Evolutionary conservation across 306 rosid species (phyloP).

Genomic region (Cucurbita maxima): DNA sequence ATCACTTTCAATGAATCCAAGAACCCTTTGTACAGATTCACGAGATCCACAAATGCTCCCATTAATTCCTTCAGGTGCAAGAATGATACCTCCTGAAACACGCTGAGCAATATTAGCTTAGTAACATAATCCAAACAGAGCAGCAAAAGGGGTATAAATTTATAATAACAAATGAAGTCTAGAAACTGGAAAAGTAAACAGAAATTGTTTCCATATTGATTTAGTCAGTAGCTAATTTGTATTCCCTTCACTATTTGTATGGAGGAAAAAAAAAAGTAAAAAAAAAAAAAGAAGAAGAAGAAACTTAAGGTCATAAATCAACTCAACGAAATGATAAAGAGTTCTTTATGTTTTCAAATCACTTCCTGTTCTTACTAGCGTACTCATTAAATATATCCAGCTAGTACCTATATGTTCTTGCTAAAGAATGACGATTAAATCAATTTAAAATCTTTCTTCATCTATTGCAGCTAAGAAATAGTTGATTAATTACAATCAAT

Average conservation of each 20-base stretch:
- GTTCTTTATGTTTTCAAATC: not conserved
- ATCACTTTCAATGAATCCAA: slow-evolving; percentile 57
- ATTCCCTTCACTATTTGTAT: not conserved
- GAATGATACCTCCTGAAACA: slow-evolving; percentile 94
- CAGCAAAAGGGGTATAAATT: not conserved
- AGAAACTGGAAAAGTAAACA: not conserved
- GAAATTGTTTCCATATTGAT: not conserved
- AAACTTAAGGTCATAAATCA: not conserved
- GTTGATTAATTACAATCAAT: not conserved
- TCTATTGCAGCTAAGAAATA: not conserved
- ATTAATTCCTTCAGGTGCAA: slow-evolving; percentile 82
- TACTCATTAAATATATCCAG: not conserved
- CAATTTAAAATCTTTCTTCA: not conserved
- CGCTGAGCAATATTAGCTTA: slow-evolving; percentile 63
- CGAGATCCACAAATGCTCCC: slow-evolving; percentile 80
- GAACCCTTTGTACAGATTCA: slow-evolving; percentile 64
- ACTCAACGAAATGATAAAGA: not conserved
- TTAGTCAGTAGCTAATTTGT: not conserved
- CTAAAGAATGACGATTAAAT: not conserved
- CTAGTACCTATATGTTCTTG: not conserved
- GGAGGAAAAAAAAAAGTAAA: not conserved
- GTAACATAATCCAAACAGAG: slow-evolving; percentile 20
- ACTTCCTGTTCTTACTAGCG: not conserved
- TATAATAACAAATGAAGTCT: not conserved
- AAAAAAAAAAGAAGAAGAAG: no score